A percentile compares a stretch with the other conserved stretches of the same genome.
Conservation (phyloP, 176 grass and related monocot genomes). For the Cenchrus purpureus region DNA sequence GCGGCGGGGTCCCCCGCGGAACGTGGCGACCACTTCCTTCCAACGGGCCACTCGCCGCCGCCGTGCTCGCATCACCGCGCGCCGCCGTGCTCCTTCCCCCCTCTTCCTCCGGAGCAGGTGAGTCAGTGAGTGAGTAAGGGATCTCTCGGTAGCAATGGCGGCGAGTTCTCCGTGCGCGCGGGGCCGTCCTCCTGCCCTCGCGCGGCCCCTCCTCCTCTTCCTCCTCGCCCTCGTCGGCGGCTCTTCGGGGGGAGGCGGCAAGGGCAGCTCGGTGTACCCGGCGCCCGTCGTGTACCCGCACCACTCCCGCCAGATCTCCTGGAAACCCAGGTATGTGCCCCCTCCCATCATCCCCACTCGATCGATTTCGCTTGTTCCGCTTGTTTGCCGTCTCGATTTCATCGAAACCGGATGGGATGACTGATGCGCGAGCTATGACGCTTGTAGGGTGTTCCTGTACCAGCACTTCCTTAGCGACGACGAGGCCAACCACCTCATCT, state of each 20-base stretch:
- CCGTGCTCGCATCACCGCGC: slow-evolving; percentile 27
- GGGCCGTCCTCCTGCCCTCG: not conserved
- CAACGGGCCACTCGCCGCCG: slow-evolving; percentile 38
- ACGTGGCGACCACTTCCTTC: slow-evolving; percentile 40
- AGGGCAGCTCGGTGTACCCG: slow-evolving; percentile 51
- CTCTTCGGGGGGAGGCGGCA: slow-evolving; percentile 1
- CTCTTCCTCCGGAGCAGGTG: not conserved
- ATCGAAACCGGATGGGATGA: not conserved
- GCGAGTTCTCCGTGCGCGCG: not conserved
- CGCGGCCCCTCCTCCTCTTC: not conserved
- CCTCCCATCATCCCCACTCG: not conserved
- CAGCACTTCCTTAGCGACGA: slow-evolving; percentile 78
- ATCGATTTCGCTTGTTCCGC: not conserved
- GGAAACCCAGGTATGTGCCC: slow-evolving; percentile 63
- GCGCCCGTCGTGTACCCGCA: slow-evolving; percentile 57
- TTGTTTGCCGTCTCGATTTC: slow-evolving; percentile 32
- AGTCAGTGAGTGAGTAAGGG: not conserved
- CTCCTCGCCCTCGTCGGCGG: not conserved
- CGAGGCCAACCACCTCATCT: slow-evolving; percentile 91
- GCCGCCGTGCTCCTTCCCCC: not conserved
- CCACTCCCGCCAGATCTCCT: slow-evolving; percentile 81
- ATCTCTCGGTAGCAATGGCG: slow-evolving; percentile 18
- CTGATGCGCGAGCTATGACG: slow-evolving; percentile 25
- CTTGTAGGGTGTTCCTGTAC: slow-evolving; percentile 74
- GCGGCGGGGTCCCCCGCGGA: slow-evolving; percentile 4